Conservation (phyloP, 2,329 filamentous ascomycete genomes). For the Tothia fuscella region DNA sequence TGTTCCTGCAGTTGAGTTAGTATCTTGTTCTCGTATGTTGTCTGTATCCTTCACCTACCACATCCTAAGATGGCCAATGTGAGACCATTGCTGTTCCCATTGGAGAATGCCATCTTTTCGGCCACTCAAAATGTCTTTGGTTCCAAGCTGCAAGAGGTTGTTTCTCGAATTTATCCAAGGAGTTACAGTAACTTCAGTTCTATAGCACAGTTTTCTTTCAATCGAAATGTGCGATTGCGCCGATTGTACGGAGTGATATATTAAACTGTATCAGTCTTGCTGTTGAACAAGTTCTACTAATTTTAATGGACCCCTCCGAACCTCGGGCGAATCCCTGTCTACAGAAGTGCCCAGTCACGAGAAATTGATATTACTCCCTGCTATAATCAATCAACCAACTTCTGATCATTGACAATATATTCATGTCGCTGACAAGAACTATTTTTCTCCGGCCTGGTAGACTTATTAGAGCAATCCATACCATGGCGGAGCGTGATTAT, state of each 20-base stretch:
- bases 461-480: constrained; percentile 3
- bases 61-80: constrained; percentile 74
- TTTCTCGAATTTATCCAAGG: too few species aligned
- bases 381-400: too few species aligned
- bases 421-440: constrained; percentile 5
- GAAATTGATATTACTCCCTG: not conserved
- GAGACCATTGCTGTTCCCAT: constrained; percentile 25
- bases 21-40: not conserved
- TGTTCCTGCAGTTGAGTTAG: constrained; percentile 45
- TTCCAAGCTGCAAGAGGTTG: too few species aligned
- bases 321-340: not conserved
- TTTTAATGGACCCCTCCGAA: not conserved
- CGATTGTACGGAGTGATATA: too few species aligned
- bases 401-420: not conserved
- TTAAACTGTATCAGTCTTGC: too few species aligned
- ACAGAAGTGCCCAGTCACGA: not conserved
- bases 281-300: too few species aligned
- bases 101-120: constrained; percentile 1
- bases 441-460: not conserved
- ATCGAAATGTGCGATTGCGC: too few species aligned
- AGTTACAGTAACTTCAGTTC: too few species aligned
- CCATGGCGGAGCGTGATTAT: constrained; percentile 13
- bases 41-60: constrained; percentile 46
- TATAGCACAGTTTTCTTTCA: too few species aligned
- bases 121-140: too few species aligned